Base-by-base conservation (phyloP, 345 rosid genomes). In the Dimocarpus longan region DNA sequence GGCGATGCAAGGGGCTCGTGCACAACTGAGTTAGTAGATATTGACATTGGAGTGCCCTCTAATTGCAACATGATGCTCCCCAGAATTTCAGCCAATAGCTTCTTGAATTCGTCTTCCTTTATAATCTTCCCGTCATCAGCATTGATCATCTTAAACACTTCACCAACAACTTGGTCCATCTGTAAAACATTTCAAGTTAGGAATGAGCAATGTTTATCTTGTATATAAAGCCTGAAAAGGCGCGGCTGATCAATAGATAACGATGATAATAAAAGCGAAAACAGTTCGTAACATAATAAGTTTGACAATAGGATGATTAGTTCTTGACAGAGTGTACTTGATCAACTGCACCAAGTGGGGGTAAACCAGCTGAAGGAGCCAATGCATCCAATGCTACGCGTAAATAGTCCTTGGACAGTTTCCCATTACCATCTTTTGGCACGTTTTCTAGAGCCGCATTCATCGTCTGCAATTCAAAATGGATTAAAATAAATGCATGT, bases 91-190 rank as follows among this genome's bases (percentile, higher is more conserved):
- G 86, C 80, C 82, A 90, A 15, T 70, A 87, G 15, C 81, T 92
- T 97, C 90, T 91, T 94, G 82, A 94, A 94, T 74, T 94, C 99
- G 0, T 96, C 98, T 67, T 91, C 98, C 80, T 87, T 97, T 76
- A 92, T 88, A 72, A 79, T 64, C 81, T 91, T 97, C 76, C 93
- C 95, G 54, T 94, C 98, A 22, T 96, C 98, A 6, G 85, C 91
- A 16, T 79, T 82, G 80, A 90, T 80, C 94, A 87, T 90, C 86
- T 82, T 87, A 28, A 91, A 73, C 22, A 80, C 93, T 57, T 90
- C 94, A 12, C 22, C 79, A 5, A 90, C 74, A 67, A 92, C 87
- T 75, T 77, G 80, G 81, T 97, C 98, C 88, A 93, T 85, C 98
- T 97, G 92, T 10, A 24, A 10, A 48, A 26, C 66, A 68, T 37